Conservation (phyloP, 2,329 filamentous ascomycete species). For the Xylariaceae sp. region DNA sequence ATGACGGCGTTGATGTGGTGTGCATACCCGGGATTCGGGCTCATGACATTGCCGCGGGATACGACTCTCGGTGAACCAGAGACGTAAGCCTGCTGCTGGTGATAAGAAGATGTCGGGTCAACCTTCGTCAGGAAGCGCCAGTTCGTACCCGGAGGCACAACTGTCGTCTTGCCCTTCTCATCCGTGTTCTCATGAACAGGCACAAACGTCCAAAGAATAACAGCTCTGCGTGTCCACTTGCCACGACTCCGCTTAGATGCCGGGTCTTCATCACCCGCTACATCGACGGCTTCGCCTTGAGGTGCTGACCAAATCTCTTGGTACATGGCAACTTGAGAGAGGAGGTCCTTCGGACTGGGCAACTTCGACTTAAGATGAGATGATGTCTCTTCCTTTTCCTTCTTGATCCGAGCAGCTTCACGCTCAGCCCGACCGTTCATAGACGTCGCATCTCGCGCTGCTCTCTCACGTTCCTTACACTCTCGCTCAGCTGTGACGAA, state of each 20-base stretch:
- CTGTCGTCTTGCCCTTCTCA: slow-evolving; percentile 40
- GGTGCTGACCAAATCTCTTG: slow-evolving; percentile 58
- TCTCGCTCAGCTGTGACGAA: slow-evolving; percentile 39
- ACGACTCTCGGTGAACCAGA: slow-evolving; percentile 32
- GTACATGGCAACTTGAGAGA: slow-evolving; percentile 60
- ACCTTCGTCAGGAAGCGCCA: slow-evolving; percentile 60
- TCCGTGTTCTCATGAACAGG: slow-evolving; percentile 45
- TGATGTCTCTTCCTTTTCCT: slow-evolving; percentile 34
- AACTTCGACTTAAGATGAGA: slow-evolving; percentile 22
- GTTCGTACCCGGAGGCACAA: slow-evolving; percentile 49
- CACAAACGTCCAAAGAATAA: slow-evolving; percentile 60
- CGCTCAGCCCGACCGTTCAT: slow-evolving; percentile 25
- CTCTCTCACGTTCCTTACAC: slow-evolving; percentile 25
- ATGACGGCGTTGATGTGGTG: slow-evolving; percentile 51
- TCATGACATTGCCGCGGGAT: slow-evolving; percentile 46
- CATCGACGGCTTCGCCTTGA: slow-evolving; percentile 33
- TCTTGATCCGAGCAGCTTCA: slow-evolving; percentile 27
- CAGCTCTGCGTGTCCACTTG: slow-evolving; percentile 51
- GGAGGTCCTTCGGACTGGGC: slow-evolving; percentile 44
- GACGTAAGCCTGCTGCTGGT: slow-evolving; percentile 45
- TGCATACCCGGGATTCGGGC: slow-evolving; percentile 45
- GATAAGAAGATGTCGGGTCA: slow-evolving; percentile 54
- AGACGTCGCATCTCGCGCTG: slow-evolving; percentile 22
- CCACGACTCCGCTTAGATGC: slow-evolving; percentile 21
- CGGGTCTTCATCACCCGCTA: slow-evolving; percentile 5